Conservation (phyloP, 2,329 filamentous ascomycete species). For the Fusarium sambucinum region DNA sequence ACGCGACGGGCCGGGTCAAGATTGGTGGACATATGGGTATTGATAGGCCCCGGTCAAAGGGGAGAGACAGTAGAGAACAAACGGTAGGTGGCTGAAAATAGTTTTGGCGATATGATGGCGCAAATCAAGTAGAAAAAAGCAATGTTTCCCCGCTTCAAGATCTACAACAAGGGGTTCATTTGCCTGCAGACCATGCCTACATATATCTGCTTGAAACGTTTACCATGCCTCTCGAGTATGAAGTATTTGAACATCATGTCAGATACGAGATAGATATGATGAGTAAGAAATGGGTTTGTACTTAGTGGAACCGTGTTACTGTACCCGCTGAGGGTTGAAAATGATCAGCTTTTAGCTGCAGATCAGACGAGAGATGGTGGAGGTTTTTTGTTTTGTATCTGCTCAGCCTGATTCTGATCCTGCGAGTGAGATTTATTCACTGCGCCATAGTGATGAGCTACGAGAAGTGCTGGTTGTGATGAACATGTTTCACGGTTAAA, state of each 20-base stretch:
- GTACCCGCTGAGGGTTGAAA: neutral
- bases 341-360: constrained; percentile 14
- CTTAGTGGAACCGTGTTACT: neutral
- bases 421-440: constrained; percentile 6
- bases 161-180: constrained; percentile 5
- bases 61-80: neutral
- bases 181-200: neutral
- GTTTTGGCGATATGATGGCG: no score
- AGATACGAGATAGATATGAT: neutral
- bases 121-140: constrained; percentile 1
- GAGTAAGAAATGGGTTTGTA: neutral
- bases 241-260: neutral
- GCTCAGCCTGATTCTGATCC: neutral
- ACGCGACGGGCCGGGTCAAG: neutral
- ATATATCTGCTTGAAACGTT: neutral
- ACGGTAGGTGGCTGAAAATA: no score
- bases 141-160: constrained; percentile 20
- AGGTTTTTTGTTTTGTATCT: neutral
- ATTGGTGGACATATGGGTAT: neutral
- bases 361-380: constrained; percentile 13
- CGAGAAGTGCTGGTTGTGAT: neutral
- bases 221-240: neutral
- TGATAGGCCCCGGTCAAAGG: neutral
- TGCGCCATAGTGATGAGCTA: neutral
- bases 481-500: constrained; percentile 1